Conservation (phyloP, 768 basidiomycete species). For the Hemileccinum rubropunctum region DNA sequence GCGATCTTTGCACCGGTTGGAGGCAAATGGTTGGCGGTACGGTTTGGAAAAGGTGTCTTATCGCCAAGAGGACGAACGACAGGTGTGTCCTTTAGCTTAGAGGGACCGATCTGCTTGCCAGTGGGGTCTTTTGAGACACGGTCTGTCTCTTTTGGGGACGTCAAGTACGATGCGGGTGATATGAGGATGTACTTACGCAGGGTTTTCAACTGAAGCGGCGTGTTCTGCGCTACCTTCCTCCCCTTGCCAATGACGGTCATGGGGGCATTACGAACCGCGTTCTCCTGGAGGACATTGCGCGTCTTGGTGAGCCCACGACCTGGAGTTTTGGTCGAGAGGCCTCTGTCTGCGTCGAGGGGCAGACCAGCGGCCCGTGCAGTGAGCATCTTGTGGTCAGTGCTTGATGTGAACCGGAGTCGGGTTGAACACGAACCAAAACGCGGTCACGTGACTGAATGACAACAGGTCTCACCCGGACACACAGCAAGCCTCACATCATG, state of each 20-base stretch:
- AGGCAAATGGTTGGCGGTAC: constrained; percentile 35
- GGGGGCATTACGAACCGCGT: constrained; percentile 39
- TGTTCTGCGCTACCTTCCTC: constrained; percentile 37
- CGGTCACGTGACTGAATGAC: constrained; percentile 25
- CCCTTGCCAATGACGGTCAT: constrained; percentile 46
- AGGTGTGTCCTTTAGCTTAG: constrained; percentile 22
- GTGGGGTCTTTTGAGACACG: constrained; percentile 17
- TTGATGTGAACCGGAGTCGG: neutral
- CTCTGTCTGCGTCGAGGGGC: constrained; percentile 27
- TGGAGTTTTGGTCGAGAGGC: constrained; percentile 48
- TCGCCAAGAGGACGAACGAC: constrained; percentile 57
- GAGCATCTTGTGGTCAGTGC: constrained; percentile 24
- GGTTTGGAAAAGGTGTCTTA: constrained; percentile 77
- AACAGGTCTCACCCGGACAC: no score
- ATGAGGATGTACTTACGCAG: constrained; percentile 21
- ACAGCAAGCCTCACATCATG: no score
- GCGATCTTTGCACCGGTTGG: constrained; percentile 36
- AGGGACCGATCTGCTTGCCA: constrained; percentile 29
- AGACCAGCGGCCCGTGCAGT: constrained; percentile 23
- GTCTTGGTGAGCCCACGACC: constrained; percentile 44
- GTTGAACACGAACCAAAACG: constrained; percentile 17
- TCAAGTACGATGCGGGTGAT: neutral
- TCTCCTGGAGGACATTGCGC: constrained; percentile 45
- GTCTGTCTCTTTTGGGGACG: constrained; percentile 16
- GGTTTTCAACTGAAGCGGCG: constrained; percentile 33